These are phyloP conservation scores for Fraxinus paxiana DNA, from an alignment of 305 asterid species.

Conservation along the genomic window DNA sequence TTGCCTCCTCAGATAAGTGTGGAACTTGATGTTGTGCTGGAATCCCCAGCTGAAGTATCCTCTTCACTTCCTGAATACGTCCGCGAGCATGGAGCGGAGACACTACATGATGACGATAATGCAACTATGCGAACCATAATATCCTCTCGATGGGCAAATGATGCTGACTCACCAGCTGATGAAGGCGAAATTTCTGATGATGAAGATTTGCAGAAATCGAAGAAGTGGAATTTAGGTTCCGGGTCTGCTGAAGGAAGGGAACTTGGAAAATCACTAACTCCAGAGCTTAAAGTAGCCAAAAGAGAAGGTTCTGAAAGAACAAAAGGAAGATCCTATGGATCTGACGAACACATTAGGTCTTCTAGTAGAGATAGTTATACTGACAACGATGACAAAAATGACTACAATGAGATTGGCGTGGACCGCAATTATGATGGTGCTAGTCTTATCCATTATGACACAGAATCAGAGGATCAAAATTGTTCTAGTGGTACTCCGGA, in stretches of 20 bases:
- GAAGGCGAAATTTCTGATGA: constrained; percentile 69
- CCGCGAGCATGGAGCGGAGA: constrained; percentile 19
- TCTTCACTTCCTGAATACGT: constrained; percentile 32
- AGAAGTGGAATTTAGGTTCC: constrained; percentile 15
- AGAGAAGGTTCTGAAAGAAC: constrained; percentile 47
- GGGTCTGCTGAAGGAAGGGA: constrained; percentile 16
- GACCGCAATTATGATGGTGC: constrained; percentile 34
- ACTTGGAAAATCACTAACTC: constrained; percentile 40
- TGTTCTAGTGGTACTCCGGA: constrained; percentile 47
- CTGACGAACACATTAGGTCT: constrained; percentile 57
- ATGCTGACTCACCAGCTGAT: constrained; percentile 64
- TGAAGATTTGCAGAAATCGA: constrained; percentile 33
- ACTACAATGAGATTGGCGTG: constrained; percentile 45
- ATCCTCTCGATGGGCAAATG: constrained; percentile 81
- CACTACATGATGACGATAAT: constrained; percentile 42
- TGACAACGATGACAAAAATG: constrained; percentile 39
- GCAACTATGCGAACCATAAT: constrained; percentile 43
- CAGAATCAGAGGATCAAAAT: constrained; percentile 51
- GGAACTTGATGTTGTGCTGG: constrained; percentile 25
- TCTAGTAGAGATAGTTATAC: constrained; percentile 59
- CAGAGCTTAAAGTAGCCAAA: constrained; percentile 47
- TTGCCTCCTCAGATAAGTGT: constrained; percentile 29
- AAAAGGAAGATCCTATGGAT: constrained; percentile 42
- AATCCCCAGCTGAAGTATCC: constrained; percentile 30
- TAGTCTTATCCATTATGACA: constrained; percentile 43